Conservation (phyloP, 257 asterid genomes). For the Cinchona pubescens region DNA sequence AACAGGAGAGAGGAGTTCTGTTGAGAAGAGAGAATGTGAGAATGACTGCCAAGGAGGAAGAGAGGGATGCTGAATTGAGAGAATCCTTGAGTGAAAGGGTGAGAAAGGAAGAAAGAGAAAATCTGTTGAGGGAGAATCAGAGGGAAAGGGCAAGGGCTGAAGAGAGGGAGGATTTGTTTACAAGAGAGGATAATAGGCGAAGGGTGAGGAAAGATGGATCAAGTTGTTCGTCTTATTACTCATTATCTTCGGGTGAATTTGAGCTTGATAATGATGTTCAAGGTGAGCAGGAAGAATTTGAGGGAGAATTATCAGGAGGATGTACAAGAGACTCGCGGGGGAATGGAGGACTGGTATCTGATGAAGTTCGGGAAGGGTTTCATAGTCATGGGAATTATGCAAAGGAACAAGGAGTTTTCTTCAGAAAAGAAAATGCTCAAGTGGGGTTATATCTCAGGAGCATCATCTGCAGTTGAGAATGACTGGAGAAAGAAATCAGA, state of each 20-base stretch:
- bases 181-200: slow-evolving; percentile 40
- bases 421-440: slow-evolving; percentile 33
- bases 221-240: slow-evolving; percentile 74
- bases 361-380: slow-evolving; percentile 28
- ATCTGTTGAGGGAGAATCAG: slow-evolving; percentile 24
- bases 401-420: slow-evolving; percentile 36
- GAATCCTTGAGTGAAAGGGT: slow-evolving; percentile 12
- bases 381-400: slow-evolving; percentile 34
- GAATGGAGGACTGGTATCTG: slow-evolving; percentile 31
- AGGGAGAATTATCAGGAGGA: slow-evolving; percentile 31
- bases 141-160: slow-evolving; percentile 39
- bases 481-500: slow-evolving; percentile 78
- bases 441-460: slow-evolving; percentile 30
- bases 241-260: slow-evolving; percentile 61
- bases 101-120: slow-evolving; percentile 17
- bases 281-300: slow-evolving; percentile 37
- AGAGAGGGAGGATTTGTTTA: slow-evolving; percentile 40
- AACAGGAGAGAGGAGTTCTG: slow-evolving; percentile 24
- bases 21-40: slow-evolving; percentile 18
- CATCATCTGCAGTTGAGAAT: slow-evolving; percentile 42
- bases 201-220: slow-evolving; percentile 65
- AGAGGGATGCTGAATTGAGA: slow-evolving; percentile 22
- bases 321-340: slow-evolving; percentile 33
- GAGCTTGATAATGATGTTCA: slow-evolving; percentile 50
- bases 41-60: slow-evolving; percentile 31